Evolutionary conservation across 2,329 filamentous ascomycete species (phyloP).

Genomic region (Lecanicillium sp.): DNA sequence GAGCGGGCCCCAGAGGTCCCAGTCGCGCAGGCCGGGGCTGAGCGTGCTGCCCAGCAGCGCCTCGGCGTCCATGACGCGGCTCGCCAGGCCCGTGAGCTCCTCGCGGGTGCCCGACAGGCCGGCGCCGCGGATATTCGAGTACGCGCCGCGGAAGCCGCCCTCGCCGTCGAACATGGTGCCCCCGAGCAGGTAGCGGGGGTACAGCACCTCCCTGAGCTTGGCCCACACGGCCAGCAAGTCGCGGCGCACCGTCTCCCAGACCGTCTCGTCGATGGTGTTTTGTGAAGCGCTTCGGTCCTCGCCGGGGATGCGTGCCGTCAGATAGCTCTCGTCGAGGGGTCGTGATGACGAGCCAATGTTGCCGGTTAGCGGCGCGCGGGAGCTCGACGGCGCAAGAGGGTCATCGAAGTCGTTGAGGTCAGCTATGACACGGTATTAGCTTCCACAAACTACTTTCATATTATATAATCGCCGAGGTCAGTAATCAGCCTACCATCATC

Average conservation of each 20-base stretch:
- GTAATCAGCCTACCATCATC: constrained; percentile 63
- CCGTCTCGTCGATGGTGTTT: constrained; percentile 94
- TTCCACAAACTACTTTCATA: constrained; percentile 1
- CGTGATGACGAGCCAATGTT: constrained; percentile 65
- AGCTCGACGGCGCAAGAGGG: constrained; percentile 62
- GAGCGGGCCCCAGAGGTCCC: constrained; percentile 96
- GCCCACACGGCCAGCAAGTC: constrained; percentile 92
- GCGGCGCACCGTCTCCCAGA: constrained; percentile 93
- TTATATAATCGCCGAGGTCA: no score
- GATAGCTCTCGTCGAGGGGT: constrained; percentile 66
- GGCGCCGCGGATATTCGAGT: constrained; percentile 53
- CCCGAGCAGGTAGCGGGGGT: constrained; percentile 84
- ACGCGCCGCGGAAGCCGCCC: constrained; percentile 52
- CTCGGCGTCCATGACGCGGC: constrained; percentile 59
- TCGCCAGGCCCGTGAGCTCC: constrained; percentile 55
- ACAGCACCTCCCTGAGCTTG: constrained; percentile 96
- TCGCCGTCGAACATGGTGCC: constrained; percentile 57
- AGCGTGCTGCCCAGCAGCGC: constrained; percentile 61
- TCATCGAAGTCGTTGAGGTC: constrained; percentile 92
- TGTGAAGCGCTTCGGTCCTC: constrained; percentile 85
- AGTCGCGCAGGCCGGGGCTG: constrained; percentile 87
- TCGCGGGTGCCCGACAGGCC: constrained; percentile 55
- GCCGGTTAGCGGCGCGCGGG: constrained; percentile 75
- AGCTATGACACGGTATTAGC: constrained; percentile 42
- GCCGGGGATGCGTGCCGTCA: constrained; percentile 84